Conservation (phyloP, 2,329 filamentous ascomycete species). For the Lasiodiplodia theobromae region DNA sequence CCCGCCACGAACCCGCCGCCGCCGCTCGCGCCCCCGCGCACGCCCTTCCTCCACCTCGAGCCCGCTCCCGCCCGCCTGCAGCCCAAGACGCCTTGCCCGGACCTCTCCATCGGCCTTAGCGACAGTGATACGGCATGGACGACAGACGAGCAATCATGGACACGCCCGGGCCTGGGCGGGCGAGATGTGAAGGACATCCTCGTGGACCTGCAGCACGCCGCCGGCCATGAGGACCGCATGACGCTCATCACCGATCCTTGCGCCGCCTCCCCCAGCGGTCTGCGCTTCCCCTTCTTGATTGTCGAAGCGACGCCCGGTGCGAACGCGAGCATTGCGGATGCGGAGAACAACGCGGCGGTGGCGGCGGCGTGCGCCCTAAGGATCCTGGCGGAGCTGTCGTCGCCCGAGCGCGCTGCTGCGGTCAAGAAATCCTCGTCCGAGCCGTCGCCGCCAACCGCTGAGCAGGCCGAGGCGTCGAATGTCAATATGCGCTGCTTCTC, state of each 20-base stretch:
- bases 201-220: background rate
- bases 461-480: background rate
- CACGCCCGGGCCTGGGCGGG: background rate
- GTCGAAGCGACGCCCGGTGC: background rate
- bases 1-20: background rate
- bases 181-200: background rate
- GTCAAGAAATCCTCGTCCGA: background rate
- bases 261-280: background rate
- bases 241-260: background rate
- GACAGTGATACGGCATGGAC: background rate
- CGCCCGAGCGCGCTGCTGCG: background rate
- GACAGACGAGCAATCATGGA: background rate
- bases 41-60: background rate
- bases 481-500: background rate
- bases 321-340: background rate
- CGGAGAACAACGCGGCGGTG: background rate
- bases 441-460: background rate
- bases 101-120: background rate
- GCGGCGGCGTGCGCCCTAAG: background rate
- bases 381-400: background rate
- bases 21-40: background rate
- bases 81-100: background rate
- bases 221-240: background rate
- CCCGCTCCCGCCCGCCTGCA: conserved; percentile 12
- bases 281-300: background rate